Evolutionary conservation across 495 filamentous ascomycete genomes (phyloP), one percentile per base, ranked within the genome.

Genomic region (Collariella sp.): DNA sequence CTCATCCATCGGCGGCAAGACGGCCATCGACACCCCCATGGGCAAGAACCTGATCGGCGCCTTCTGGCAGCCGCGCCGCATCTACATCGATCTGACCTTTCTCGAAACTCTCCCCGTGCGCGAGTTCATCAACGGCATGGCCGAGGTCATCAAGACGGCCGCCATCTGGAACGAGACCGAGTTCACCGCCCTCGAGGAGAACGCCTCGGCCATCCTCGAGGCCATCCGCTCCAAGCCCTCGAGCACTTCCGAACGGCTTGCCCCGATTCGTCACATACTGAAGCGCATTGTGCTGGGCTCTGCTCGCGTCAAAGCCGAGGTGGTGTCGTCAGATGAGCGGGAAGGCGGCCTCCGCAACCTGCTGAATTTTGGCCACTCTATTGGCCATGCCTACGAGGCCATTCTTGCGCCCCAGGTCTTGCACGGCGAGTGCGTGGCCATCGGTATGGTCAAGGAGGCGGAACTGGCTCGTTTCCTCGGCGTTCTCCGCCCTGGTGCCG

Each of bases 81-180:
- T 96, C 60, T 98, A 93, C 64, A 91, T 98, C 56, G 93, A 98
- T 71, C 78, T 96, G 42, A 81, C 83, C 45, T 97, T 98, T 67
- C 77, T 98, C 61, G 89, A 93, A 65, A 95, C 88, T 7, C 76
- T 98, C 24, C 91, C 91, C 4, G 84, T 85, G 44, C 78, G 93
- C 52, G 91, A 98, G 70, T 91, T 98, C 69, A 89, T 97, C 69
- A 98, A 98, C 70, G 93, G 93, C 50, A 96, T 98, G 89, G 93
- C 91, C 46, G 93, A 98, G 73, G 91, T 98, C 52, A 83, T 97
- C 65, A 97, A 97, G 82, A 98, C 93, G 18, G 93, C 93, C 6
- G 93, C 91, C 50, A 97, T 97, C 57, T 97, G 91, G 79, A 79
- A 95, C 61, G 87, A 91, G 67, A 71, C 77, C 13, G 93, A 96